A percentile compares a stretch with the other conserved stretches of the same genome.
Evolutionary conservation across 768 basidiomycete species (phyloP).

Genomic region (Lentinula sp.): DNA sequence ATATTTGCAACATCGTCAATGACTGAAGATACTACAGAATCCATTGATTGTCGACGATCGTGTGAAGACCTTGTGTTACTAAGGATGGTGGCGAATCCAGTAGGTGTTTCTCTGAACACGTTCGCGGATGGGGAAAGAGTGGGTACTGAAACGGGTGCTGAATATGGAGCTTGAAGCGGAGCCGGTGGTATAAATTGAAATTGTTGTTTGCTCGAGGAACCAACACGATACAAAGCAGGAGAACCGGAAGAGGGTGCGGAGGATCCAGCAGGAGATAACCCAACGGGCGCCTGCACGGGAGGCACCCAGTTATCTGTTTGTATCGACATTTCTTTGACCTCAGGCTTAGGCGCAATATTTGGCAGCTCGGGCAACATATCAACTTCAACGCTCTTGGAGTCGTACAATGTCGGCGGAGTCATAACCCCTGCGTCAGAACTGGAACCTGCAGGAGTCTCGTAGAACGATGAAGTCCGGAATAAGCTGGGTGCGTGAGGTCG

Average conservation of each 20-base stretch:
- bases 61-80: conserved; percentile 39
- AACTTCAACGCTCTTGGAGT: conserved; percentile 35
- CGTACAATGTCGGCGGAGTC: conserved; percentile 37
- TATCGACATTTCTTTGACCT: conserved; percentile 67
- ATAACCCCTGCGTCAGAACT: conserved; percentile 12
- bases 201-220: conserved; percentile 32
- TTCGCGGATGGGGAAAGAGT: conserved; percentile 21
- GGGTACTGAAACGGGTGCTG: conserved; percentile 29
- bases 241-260: conserved; percentile 9
- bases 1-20: conserved; percentile 36
- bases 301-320: conserved; percentile 76
- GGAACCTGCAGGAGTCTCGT: conserved; percentile 3
- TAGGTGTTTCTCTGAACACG: conserved; percentile 6
- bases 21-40: conserved; percentile 55
- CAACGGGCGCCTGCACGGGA: conserved; percentile 28
- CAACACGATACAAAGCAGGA: conserved; percentile 51
- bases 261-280: conserved; percentile 15
- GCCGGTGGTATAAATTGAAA: conserved; percentile 62
- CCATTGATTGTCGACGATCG: conserved; percentile 67
- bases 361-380: conserved; percentile 6
- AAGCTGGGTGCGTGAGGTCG: conserved; percentile 20
- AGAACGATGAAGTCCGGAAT: conserved; percentile 9
- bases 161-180: conserved; percentile 21
- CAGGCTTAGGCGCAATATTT: conserved; percentile 40
- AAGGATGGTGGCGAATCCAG: conserved; percentile 9